phyloP scores from a whole-genome alignment of 2,329 filamentous ascomycete genomes.

The Beauveria scarabaeidicola region DNA sequence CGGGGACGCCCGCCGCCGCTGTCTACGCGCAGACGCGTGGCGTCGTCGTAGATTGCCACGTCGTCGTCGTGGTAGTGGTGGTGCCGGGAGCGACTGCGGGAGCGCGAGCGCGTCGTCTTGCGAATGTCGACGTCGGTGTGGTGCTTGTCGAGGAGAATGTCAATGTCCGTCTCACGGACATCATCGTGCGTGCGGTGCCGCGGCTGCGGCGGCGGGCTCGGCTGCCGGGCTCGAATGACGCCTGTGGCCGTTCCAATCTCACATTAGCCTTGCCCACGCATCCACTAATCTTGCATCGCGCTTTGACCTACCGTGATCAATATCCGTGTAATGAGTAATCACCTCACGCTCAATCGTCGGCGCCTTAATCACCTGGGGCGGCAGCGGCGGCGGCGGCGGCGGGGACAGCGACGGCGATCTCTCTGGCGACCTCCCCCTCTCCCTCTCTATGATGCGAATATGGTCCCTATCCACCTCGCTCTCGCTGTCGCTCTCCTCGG shows the following conservation, averaged over 20 bases:
- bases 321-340: constrained; percentile 79
- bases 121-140: constrained; percentile 52
- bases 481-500: background rate
- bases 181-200: constrained; percentile 27
- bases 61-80: constrained; percentile 34
- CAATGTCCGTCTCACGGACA: constrained; percentile 52
- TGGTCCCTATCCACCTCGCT: constrained; percentile 32
- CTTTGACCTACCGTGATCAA: constrained; percentile 72
- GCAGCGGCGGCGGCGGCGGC: constrained; percentile 48
- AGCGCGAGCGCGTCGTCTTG: constrained; percentile 27
- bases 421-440: constrained; percentile 32
- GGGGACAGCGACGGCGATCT: constrained; percentile 45
- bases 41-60: constrained; percentile 45
- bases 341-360: constrained; percentile 82
- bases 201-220: constrained; percentile 39
- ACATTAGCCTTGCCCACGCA: no score
- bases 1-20: constrained; percentile 35
- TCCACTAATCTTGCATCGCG: no score
- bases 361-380: constrained; percentile 58
- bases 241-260: no score
- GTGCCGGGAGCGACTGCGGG: constrained; percentile 31
- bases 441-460: constrained; percentile 42
- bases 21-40: constrained; percentile 37
- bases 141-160: constrained; percentile 46
- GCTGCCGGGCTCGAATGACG: constrained; percentile 34